These are phyloP conservation scores for Ulvella scutata DNA, from an alignment of 139 green algal genomes.

Conservation along the genomic window DNA sequence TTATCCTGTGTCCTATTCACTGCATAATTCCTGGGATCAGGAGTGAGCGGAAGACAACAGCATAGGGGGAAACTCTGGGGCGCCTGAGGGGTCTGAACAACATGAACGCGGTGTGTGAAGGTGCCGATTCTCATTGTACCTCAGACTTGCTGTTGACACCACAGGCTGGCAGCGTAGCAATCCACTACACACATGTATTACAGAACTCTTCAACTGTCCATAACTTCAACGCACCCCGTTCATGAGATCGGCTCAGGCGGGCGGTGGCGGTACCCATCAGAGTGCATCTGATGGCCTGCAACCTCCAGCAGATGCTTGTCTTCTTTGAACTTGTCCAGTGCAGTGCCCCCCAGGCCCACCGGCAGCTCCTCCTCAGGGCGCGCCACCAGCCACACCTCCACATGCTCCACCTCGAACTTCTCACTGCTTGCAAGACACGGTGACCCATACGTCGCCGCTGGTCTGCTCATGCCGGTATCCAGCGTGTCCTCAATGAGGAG, in stretches of 20 bases:
- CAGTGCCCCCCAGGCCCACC: not conserved
- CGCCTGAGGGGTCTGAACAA: no score
- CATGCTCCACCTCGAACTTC: conserved; percentile 20
- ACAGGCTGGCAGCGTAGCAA: no score
- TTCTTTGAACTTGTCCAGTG: conserved; percentile 10
- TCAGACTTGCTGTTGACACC: no score
- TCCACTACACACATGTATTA: no score
- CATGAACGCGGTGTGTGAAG: no score
- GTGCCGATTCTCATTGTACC: no score
- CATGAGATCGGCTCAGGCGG: not conserved
- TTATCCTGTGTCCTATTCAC: no score
- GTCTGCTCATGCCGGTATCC: conserved; percentile 29
- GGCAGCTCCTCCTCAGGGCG: conserved; percentile 12
- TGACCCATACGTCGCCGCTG: conserved; percentile 26
- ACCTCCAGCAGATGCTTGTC: conserved; percentile 20
- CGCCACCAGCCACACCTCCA: conserved; percentile 33
- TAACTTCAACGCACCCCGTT: no score
- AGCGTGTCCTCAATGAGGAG: conserved; percentile 33
- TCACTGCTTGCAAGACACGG: conserved; percentile 11
- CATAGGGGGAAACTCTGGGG: no score
- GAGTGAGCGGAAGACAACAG: no score
- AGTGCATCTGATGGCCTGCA: conserved; percentile 15
- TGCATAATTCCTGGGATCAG: no score
- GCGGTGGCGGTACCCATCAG: conserved; percentile 4
- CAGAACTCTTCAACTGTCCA: no score